Evolutionary conservation across 768 basidiomycete genomes (phyloP).

Genomic region (Mycena maculata): DNA sequence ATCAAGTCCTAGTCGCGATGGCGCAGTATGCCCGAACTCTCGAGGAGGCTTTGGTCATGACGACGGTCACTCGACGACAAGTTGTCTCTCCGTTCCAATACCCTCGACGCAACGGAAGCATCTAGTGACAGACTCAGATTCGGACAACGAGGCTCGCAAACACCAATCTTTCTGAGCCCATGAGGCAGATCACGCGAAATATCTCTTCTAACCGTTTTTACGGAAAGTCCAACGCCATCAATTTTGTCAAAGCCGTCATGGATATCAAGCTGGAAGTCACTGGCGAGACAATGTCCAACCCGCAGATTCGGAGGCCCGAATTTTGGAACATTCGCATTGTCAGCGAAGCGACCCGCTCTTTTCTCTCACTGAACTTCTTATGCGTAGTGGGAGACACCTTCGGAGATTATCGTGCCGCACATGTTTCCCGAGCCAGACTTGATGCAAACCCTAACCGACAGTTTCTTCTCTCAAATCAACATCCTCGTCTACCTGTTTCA

Average conservation of each 20-base stretch:
- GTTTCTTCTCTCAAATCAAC: constrained; percentile 53
- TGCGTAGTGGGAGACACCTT: constrained; percentile 25
- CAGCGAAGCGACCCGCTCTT: constrained; percentile 11
- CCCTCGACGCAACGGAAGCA: not conserved
- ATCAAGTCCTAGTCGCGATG: constrained; percentile 27
- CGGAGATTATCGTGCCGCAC: constrained; percentile 25
- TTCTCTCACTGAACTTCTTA: not conserved
- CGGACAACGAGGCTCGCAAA: constrained; percentile 24
- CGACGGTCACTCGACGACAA: not conserved
- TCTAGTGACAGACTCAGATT: constrained; percentile 5
- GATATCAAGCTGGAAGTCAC: constrained; percentile 47
- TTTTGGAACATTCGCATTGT: constrained; percentile 43
- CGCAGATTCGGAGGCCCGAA: constrained; percentile 31
- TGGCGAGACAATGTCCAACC: constrained; percentile 31
- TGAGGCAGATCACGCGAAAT: constrained; percentile 10
- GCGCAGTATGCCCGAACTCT: constrained; percentile 27
- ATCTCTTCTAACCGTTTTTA: constrained; percentile 38
- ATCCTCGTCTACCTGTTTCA: constrained; percentile 40
- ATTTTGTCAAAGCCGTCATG: constrained; percentile 49
- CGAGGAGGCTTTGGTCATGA: constrained; percentile 19
- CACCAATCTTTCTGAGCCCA: constrained; percentile 7
- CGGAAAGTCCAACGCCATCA: constrained; percentile 52
- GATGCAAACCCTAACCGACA: constrained; percentile 50
- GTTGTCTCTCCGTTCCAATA: not conserved
- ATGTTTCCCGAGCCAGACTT: constrained; percentile 39